Evolutionary conservation across 345 rosid genomes (phyloP).

Genomic region (Nephelium lappaceum): DNA sequence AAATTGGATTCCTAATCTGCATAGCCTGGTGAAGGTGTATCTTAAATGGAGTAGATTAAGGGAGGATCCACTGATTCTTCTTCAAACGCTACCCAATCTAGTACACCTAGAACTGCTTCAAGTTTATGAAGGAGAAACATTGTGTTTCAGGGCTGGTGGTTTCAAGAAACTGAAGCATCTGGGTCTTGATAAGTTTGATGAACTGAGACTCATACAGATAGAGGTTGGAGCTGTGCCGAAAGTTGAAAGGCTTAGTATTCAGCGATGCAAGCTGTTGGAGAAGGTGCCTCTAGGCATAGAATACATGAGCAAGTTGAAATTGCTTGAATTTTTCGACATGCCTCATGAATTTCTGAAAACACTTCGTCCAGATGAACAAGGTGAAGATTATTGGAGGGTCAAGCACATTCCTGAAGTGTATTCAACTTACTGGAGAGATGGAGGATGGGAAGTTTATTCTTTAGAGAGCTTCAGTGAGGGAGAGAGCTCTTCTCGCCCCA

Average conservation of each 20-base stretch:
- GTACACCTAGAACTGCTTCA: conserved; percentile 34
- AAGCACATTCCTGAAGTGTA: conserved; percentile 33
- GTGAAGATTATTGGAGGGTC: conserved; percentile 33
- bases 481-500: conserved; percentile 7
- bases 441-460: conserved; percentile 26
- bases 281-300: conserved; percentile 38
- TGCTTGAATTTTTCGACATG: conserved; percentile 36
- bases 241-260: conserved; percentile 30
- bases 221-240: conserved; percentile 33
- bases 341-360: conserved; percentile 25
- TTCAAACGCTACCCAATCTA: conserved; percentile 38
- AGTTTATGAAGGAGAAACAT: conserved; percentile 28
- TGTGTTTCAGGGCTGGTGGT: conserved; percentile 29
- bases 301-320: conserved; percentile 25
- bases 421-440: conserved; percentile 31
- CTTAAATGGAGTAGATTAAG: conserved; percentile 22
- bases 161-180: conserved; percentile 34
- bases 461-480: conserved; percentile 19
- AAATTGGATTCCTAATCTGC: conserved; percentile 29
- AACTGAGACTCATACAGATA: conserved; percentile 24
- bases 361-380: conserved; percentile 22
- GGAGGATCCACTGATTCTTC: conserved; percentile 32
- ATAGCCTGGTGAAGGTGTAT: conserved; percentile 26
- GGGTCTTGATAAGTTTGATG: conserved; percentile 30
- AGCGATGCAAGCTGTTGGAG: conserved; percentile 28